These are phyloP conservation scores for Xylariaceae sp. DNA, from an alignment of 2,329 filamentous ascomycete genomes.

Conservation along the genomic window DNA sequence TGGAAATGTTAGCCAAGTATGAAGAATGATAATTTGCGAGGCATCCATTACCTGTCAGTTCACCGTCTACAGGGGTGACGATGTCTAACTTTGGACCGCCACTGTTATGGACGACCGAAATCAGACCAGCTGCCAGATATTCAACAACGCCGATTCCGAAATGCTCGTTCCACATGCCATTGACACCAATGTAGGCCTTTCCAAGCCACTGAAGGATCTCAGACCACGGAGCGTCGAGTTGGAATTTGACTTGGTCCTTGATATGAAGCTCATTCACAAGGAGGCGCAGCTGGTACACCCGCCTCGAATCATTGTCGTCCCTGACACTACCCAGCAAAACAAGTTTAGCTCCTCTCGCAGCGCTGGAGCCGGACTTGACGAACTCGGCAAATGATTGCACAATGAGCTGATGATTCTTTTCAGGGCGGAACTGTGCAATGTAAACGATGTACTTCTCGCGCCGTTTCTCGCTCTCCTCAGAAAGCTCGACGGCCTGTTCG, in stretches of 20 bases:
- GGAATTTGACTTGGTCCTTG: slow-evolving; percentile 79
- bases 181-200: slow-evolving; percentile 78
- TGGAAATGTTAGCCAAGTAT: background rate
- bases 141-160: slow-evolving; percentile 98
- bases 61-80: slow-evolving; percentile 73
- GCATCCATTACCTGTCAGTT: slow-evolving; percentile 61
- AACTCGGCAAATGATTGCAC: slow-evolving; percentile 80
- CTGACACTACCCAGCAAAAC: slow-evolving; percentile 91
- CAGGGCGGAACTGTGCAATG: slow-evolving; percentile 94
- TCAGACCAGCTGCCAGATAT: slow-evolving; percentile 91
- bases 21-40: background rate
- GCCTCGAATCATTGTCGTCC: slow-evolving; percentile 72
- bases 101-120: slow-evolving; percentile 88
- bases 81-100: slow-evolving; percentile 94
- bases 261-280: slow-evolving; percentile 83
- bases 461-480: slow-evolving; percentile 60
- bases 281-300: slow-evolving; percentile 83
- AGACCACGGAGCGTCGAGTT: slow-evolving; percentile 85
- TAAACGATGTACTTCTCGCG: slow-evolving; percentile 77
- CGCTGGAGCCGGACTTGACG: slow-evolving; percentile 50
- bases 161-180: slow-evolving; percentile 99
- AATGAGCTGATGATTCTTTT: slow-evolving; percentile 92
- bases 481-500: slow-evolving; percentile 68
- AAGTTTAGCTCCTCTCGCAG: slow-evolving; percentile 57
- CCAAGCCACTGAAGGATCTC: slow-evolving; percentile 77